Evolutionary conservation across 768 basidiomycete genomes (phyloP).

Genomic region (Russula compacta): DNA sequence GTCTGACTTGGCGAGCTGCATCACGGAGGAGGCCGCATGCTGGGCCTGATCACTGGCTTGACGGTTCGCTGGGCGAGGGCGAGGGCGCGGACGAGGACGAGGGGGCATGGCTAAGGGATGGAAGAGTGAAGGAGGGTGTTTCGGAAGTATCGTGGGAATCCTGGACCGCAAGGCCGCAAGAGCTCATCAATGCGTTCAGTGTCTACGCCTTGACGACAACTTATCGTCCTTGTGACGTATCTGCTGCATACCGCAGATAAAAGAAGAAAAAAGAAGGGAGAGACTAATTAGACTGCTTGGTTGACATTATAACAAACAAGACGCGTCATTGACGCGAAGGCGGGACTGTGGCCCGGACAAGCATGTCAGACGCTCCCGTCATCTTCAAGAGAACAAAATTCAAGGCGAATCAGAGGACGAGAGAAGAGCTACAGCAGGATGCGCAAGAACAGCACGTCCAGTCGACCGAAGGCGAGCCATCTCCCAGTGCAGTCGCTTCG

Average conservation of each 20-base stretch:
- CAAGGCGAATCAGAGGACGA: constrained; percentile 32
- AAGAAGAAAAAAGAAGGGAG: no score
- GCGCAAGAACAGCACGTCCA: constrained; percentile 14
- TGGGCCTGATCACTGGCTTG: constrained; percentile 2
- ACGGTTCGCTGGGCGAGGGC: constrained; percentile 19
- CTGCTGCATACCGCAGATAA: neutral
- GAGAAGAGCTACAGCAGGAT: constrained; percentile 27
- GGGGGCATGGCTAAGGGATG: constrained; percentile 15
- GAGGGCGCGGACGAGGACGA: constrained; percentile 21
- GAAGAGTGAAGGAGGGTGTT: neutral
- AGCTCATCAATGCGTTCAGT: no score
- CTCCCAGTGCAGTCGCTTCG: constrained; percentile 51
- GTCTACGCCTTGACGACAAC: no score
- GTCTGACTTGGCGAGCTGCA: constrained; percentile 10
- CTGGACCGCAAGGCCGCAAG: no score
- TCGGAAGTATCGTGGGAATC: constrained; percentile 15
- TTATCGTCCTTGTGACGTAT: no score
- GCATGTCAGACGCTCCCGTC: constrained; percentile 29
- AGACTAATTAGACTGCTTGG: neutral
- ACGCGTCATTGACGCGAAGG: neutral
- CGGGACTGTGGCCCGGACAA: neutral
- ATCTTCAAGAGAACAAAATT: constrained; percentile 37
- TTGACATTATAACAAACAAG: neutral
- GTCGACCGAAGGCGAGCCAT: constrained; percentile 30
- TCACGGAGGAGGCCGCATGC: constrained; percentile 7